Base-by-base conservation (phyloP, 2,329 filamentous ascomycete species). In the Colletotrichum somersetense region DNA sequence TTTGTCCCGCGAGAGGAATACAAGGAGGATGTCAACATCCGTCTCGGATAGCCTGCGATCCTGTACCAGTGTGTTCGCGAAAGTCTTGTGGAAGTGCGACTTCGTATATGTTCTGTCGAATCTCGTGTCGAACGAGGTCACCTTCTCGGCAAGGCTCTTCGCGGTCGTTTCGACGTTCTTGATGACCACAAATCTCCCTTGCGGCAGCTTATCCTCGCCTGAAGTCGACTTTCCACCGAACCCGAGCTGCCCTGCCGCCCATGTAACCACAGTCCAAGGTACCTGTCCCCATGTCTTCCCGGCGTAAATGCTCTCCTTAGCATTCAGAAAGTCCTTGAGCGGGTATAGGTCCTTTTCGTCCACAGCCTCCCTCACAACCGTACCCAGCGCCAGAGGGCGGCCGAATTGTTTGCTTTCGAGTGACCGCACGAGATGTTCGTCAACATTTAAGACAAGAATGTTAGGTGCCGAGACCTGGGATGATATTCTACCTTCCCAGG, bases 361-460 rank as follows among this genome's bases (percentile, higher is more conserved):
- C 1, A 96, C 83, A 0, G 93, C 93, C 77, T 98, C 96, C 40
- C 83, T 83, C 61, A 98, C 85, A 6, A 95, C 96, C 4, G 91
- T 89, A 1, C 92, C 92, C 0, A 99, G 84, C 3, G 93, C 94
- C 12, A 96, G 86, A 1, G 96, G 96, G 57, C 91, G 89, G 2
- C 96, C 96, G 81, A 90, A 95, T 76, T 96, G 91, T 56, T 91
- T 90, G 61, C 88, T 93, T 75, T 95, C 91, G 65, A 99, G 85
- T 46, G 91, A 89, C 33, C 89, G 87, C 30, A 93, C 83, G 1
- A 99, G 87, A 40, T 89, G 85, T 46, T 93, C 89, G 76, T 89
- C 87, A 48, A 89, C 81, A 10, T 83, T 82, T 38, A 92, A 80
- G 40, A 89, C 80, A 16, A 92, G 81, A 23, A 86, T 82, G 70